These are phyloP conservation scores for Manihot esculenta DNA, from an alignment of 441 rosid species.

Conservation along the genomic window DNA sequence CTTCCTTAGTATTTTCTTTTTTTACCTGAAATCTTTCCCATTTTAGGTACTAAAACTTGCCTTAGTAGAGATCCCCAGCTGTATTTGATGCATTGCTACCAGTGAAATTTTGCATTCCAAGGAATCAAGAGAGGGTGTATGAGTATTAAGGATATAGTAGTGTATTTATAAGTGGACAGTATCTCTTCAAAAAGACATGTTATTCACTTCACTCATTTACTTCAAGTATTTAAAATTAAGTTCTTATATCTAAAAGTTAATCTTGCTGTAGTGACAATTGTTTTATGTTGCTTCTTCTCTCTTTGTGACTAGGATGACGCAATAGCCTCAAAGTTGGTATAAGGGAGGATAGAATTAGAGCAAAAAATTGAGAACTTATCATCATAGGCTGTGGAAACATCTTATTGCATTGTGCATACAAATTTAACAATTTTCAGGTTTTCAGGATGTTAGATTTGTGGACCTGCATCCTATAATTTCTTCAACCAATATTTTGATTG, in stretches of 20 bases:
- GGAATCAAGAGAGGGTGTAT: background rate
- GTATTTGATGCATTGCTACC: background rate
- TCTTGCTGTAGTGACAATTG: background rate
- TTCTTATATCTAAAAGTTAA: background rate
- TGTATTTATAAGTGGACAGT: background rate
- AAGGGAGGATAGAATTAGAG: background rate
- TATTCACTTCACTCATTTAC: background rate
- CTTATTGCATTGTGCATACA: conserved; percentile 1
- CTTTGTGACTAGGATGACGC: background rate
- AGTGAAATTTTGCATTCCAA: background rate
- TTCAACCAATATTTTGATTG: background rate
- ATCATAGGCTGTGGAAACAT: background rate
- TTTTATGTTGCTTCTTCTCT: background rate
- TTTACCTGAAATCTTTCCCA: background rate
- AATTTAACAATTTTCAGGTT: background rate
- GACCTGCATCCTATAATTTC: background rate
- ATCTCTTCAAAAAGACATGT: background rate
- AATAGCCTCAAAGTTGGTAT: background rate
- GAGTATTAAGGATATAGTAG: background rate
- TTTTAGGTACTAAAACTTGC: conserved; percentile 5
- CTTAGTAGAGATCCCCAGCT: background rate
- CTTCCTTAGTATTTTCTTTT: background rate
- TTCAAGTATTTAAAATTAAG: background rate
- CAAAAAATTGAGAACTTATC: background rate
- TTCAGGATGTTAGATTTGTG: background rate